Evolutionary conservation across 352 stramenopile genomes (phyloP), one percentile per base, ranked within the genome.

Genomic region (Pythium pyrilobum): DNA sequence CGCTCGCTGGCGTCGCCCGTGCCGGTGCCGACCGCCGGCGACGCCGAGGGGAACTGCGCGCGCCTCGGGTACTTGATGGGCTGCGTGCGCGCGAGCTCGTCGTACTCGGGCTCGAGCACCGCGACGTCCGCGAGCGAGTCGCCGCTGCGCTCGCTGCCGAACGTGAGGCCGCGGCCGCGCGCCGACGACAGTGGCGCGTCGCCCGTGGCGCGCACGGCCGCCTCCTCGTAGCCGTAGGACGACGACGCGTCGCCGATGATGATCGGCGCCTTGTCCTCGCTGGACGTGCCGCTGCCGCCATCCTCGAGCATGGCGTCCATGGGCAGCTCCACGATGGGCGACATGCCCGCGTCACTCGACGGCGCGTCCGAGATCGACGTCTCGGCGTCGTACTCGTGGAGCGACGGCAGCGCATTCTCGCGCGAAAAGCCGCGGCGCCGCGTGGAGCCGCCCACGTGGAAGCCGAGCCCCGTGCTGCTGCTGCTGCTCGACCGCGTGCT

Each of bases 351-450:
- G 27, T 67, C 67, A 0, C 61, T 51, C 9, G 71, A 72, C 5
- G 73, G 76, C 42, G 71, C 39, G 46, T 82, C 66, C 4, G 37
- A 49, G 61, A 33, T 49, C 40, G 16, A 41, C 16, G 39, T 18
- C 32, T 60, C 59, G 21, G 28, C 67, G 40, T 84, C 74, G 54
- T 83, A 87, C 55, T 90, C 79, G 47, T 76, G 56, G 44, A 90
- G 62, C n/a, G 74, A 83, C 37, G 77, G 78, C 21, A 90, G 66
- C 37, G 74, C 62, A 24, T 69, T 58, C 12, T 64, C 60, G 2
- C 44, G 34, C 1, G 60, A 64, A 18, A 68, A 68, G 18, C 60
- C 60, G 18, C 61, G 72, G 5, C 69, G 68, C 15, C 70, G 46
- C 44, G 51, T 52, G 13, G 72, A 68, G 29, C 65, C 45, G 3